Evolutionary conservation across 2,329 filamentous ascomycete genomes (phyloP).

Genomic region (Pseudogymnoascus pannorum): DNA sequence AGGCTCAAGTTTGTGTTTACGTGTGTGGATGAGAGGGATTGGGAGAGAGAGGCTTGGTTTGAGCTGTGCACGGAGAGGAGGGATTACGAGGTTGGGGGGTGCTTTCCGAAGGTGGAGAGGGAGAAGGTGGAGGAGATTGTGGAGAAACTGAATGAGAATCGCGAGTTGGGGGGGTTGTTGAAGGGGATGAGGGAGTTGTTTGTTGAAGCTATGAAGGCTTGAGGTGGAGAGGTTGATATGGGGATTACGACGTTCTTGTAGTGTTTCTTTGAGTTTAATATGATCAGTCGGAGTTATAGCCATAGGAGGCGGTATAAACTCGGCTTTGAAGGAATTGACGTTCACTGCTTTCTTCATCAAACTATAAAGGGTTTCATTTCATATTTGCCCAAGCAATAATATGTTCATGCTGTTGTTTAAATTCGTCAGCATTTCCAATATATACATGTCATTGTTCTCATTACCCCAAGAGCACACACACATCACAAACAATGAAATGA

Average conservation of each 20-base stretch:
- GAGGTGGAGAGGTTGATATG: neutral
- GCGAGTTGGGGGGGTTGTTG: slow-evolving; percentile 63
- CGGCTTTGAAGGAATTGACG: neutral
- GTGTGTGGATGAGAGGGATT: slow-evolving; percentile 78
- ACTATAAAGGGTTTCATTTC: neutral
- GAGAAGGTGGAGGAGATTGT: slow-evolving; percentile 71
- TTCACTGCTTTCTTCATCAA: neutral
- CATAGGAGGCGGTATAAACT: neutral
- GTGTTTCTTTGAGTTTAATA: neutral
- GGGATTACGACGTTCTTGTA: neutral
- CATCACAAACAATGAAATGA: too few relatives aligned
- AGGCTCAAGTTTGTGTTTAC: slow-evolving; percentile 84
- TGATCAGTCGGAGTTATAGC: neutral
- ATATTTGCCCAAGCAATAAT: neutral
- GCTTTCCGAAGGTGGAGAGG: slow-evolving; percentile 72
- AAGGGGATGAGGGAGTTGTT: slow-evolving; percentile 81
- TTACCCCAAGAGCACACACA: too few relatives aligned
- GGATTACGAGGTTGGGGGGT: slow-evolving; percentile 79
- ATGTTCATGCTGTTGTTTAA: neutral
- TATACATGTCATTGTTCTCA: too few relatives aligned
- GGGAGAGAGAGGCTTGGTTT: slow-evolving; percentile 88
- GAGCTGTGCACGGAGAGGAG: slow-evolving; percentile 74
- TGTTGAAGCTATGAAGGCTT: slow-evolving; percentile 50
- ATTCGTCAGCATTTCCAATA: too few relatives aligned
- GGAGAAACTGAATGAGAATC: slow-evolving; percentile 72